Evolutionary conservation across 2,329 filamentous ascomycete genomes (phyloP), one percentile per base, ranked within the genome.

Genomic region (Beauveria caledonica): DNA sequence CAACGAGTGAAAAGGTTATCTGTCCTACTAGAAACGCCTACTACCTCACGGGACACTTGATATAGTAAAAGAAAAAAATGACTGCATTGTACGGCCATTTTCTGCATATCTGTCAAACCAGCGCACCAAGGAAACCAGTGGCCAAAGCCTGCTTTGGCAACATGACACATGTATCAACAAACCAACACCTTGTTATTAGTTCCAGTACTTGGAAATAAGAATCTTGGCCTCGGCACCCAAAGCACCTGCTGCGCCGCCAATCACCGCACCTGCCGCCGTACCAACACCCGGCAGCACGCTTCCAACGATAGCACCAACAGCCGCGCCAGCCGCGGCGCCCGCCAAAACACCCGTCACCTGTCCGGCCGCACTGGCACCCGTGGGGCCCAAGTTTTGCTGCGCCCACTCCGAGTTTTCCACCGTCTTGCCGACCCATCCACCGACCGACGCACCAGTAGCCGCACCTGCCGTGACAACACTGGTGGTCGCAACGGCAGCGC

Each of bases 211-310:
- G 33, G 9, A 39, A 7, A 60, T 60, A 9, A 54, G 40, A 46
- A 60, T 60, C 50, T 60, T 60, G 1, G 58, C 58, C 33, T 44
- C 49, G 1, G 58, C 50, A 5, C 50, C 58, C 17, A 60, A 10
- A 3, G 58, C 58, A 4, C 58, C 58, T 5, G 58, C 58, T 19
- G 58, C 58, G 25, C 50, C 58, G 5, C 58, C 58, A 29, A 60
- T 60, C 25, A 44, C 50, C 6, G 58, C 58, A 13, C 58, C 58
- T 2, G 58, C 40, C 21, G 40, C 33, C 25, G 58, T 54, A 13
- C 58, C 58, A 9, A 54, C 58, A 17, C 53, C 39, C 3, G 57
- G 49, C 36, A 60, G 39, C 10, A 44, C 57, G 25, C 57, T 53
- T 4, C 57, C 57, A 3, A 53, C 49, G 2, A 53, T 23, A 6